These are phyloP conservation scores for Punica granatum DNA, from an alignment of 345 rosid genomes.

Conservation along the genomic window DNA sequence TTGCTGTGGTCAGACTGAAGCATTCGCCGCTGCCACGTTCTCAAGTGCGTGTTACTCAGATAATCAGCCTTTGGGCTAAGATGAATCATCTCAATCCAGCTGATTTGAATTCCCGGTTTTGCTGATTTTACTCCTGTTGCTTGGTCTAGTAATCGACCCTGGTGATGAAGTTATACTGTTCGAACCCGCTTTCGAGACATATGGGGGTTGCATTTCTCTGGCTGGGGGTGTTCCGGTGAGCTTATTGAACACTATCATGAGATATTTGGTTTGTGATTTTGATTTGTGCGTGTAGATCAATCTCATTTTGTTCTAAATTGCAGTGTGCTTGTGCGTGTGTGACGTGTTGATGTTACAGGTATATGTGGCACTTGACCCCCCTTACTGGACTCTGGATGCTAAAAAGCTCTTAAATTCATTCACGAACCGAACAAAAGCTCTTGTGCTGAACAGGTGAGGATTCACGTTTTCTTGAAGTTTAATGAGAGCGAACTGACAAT, in stretches of 20 bases:
- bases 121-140: neutral
- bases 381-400: conserved; percentile 40
- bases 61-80: neutral
- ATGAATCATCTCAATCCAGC: too few species aligned
- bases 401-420: conserved; percentile 36
- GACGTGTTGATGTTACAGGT: conserved; percentile 26
- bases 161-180: conserved; percentile 61
- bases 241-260: neutral
- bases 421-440: conserved; percentile 39
- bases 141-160: conserved; percentile 30
- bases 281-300: neutral
- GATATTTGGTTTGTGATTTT: neutral
- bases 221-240: conserved; percentile 59
- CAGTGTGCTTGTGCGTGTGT: neutral
- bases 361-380: conserved; percentile 47
- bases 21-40: conserved; percentile 51
- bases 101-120: neutral
- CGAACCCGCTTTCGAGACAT: conserved; percentile 52
- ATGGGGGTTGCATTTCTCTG: conserved; percentile 36
- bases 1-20: conserved; percentile 67
- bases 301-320: neutral
- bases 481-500: neutral
- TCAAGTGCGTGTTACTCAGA: conserved; percentile 24
- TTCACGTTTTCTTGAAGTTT: neutral
- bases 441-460: conserved; percentile 45